Base-by-base conservation (phyloP, 2,329 filamentous ascomycete species). In the Monosporascus sp. region DNA sequence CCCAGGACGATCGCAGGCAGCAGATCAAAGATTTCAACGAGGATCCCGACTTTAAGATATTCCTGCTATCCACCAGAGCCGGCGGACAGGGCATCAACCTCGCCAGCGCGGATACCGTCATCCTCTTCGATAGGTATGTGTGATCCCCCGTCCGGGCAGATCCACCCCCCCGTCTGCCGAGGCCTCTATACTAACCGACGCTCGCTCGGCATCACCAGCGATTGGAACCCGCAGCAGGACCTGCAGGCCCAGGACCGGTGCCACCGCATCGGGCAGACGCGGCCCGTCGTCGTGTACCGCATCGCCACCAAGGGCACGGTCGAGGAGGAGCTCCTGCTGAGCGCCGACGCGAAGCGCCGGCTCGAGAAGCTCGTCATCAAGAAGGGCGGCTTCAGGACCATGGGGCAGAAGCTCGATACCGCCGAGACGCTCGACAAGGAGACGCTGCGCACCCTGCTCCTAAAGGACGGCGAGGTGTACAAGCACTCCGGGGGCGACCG, bases 201-300 rank as follows among this genome's bases (percentile, higher is more conserved):
- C 31, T 14, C 31, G 31, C 18, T 45, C 17, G 38, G 17, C 38
- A 11, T 18, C 31, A 52, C 25, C 35, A 77, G 73, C 2, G 82
- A 96, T 63, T 97, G 93, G 85, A 99, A 99, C 63, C 94, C 94
- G 0, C 94, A 99, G 68, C 93, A 97, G 66, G 94, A 99, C 68
- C 77, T 99, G 0, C 94, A 99, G 66, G 94, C 94, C 0, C 94
- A 97, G 70, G 94, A 99, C 65, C 89, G 94, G 5, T 91, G 90
- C 1, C 94, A 99, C 67, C 84, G 94, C 14, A 97, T 99, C 57
- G 94, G 94, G 0, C 94, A 99, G 69, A 96, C 86, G 1, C 81
- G 87, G 2, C 94, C 94, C 0, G 94, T 99, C 1, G 84, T 99
- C 20, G 88, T 99, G 0, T 99, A 95, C 70, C 87, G 94, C 1